Evolutionary conservation across 1,139 yeast species (phyloP), one percentile per base, ranked within the genome.

Genomic region (Debaryomycetaceae sp.): DNA sequence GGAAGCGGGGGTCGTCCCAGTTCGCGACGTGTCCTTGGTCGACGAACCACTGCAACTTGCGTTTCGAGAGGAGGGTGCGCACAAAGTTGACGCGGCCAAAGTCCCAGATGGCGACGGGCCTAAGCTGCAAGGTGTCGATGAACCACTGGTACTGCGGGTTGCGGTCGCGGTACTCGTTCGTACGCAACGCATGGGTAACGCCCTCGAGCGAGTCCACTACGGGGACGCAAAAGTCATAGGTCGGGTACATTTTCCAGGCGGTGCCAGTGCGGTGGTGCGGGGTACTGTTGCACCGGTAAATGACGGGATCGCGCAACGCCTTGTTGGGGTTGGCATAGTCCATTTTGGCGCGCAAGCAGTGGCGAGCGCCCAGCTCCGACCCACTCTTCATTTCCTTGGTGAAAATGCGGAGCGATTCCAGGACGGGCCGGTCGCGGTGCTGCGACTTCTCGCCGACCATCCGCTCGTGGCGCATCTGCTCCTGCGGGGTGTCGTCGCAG

Each of bases 1-100:
- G 98, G 86, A 90, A 90, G 58, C 98, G 74, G 46, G 98, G 97
- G 59, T 90, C 98, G 51, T 87, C 95, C 98, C 98, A 90, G 61
- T 85, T 86, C 22, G 71, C 48, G 36, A 90, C 98, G 44, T 77
- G 68, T 24, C 72, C 63, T 55, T 83, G 79, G 65, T 90, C 96
- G 39, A 90, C 97, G 57, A 90, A 85, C 96, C 96, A 87, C 65
- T 90, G 97, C 50, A 90, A 69, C 68, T 90, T 90, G 68, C 98
- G 80, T 77, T 90, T 90, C 37, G 95, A 83, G 39, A 90, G 67
- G 51, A 90, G 67, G 18, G 98, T 90, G 66, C 96, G 78, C 37
- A 87, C 85, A 50, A 90, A 87, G 70, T 87, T 90, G 50, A 90
- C 87, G 61, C 97, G 77, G 38, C 93, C 92, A 49, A 90, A 90